phyloP scores from a whole-genome alignment of 768 basidiomycete species.

The Chalciporus piperatus region DNA sequence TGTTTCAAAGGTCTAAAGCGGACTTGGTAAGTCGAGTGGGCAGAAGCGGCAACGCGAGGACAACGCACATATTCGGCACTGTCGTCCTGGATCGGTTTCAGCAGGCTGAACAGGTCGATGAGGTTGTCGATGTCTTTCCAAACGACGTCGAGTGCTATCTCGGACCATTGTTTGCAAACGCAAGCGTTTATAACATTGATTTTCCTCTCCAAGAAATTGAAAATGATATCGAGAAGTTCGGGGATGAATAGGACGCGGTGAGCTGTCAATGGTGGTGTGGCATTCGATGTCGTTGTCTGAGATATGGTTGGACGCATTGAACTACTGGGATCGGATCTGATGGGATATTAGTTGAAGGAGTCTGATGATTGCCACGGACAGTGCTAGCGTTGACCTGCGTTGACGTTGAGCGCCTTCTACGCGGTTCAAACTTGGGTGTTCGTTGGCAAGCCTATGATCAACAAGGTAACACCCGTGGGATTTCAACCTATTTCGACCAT shows the following conservation, averaged over 20 bases:
- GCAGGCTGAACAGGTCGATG: constrained; percentile 42
- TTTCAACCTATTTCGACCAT: too few relatives aligned
- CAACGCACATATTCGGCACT: constrained; percentile 24
- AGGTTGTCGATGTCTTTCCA: constrained; percentile 56
- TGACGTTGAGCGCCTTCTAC: too few relatives aligned
- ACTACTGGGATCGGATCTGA: too few relatives aligned
- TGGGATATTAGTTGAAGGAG: too few relatives aligned
- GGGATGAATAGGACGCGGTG: constrained; percentile 48
- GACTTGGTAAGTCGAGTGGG: background rate
- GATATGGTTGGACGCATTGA: background rate
- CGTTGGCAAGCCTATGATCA: too few relatives aligned
- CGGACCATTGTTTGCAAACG: constrained; percentile 60
- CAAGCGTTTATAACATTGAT: constrained; percentile 45
- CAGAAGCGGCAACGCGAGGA: background rate
- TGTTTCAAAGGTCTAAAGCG: constrained; percentile 38
- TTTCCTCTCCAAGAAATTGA: constrained; percentile 42
- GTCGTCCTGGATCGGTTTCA: constrained; percentile 41
- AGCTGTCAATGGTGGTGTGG: background rate
- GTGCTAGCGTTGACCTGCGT: too few relatives aligned
- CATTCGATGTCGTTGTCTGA: background rate
- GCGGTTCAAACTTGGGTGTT: too few relatives aligned
- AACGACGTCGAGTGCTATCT: constrained; percentile 52
- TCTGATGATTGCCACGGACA: too few relatives aligned
- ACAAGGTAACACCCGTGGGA: too few relatives aligned
- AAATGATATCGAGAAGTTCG: constrained; percentile 58